phyloP scores from a whole-genome alignment of 352 stramenopile species.

The Globisporangium alternatum region DNA sequence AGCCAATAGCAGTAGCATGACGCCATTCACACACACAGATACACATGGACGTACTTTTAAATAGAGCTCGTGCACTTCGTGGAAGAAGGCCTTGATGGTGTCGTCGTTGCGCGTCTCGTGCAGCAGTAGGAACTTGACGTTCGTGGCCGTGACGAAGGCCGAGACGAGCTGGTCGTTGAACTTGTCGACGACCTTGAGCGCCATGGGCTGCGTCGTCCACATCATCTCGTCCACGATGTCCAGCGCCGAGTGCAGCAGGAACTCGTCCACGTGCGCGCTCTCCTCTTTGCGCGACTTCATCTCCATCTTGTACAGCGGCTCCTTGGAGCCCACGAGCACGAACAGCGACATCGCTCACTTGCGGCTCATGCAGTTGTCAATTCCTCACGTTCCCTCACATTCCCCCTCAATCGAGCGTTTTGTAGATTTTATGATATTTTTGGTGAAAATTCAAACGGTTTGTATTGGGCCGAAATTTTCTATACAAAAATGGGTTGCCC shows the following conservation, averaged over 20 bases:
- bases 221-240: conserved; percentile 96
- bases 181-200: conserved; percentile 90
- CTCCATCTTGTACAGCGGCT: conserved; percentile 87
- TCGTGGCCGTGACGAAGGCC: conserved; percentile 94
- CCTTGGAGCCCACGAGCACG: conserved; percentile 81
- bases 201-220: conserved; percentile 93
- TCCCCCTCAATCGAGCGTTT: background rate
- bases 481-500: too few relatives aligned
- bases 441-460: too few relatives aligned
- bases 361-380: conserved; percentile 3
- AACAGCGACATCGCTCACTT: conserved; percentile 70
- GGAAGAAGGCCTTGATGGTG: conserved; percentile 95
- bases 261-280: conserved; percentile 94
- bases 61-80: conserved; percentile 97
- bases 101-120: conserved; percentile 95
- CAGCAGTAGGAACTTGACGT: conserved; percentile 95
- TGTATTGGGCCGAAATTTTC: too few relatives aligned
- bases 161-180: conserved; percentile 98
- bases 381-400: too few relatives aligned
- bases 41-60: conserved; percentile 84
- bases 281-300: conserved; percentile 79
- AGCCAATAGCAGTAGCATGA: background rate
- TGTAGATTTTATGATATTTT: too few relatives aligned
- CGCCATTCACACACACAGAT: conserved; percentile 11
- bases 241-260: conserved; percentile 96